Base-by-base conservation (phyloP, 2,329 filamentous ascomycete genomes). In the Gliomastix tumulicola region DNA sequence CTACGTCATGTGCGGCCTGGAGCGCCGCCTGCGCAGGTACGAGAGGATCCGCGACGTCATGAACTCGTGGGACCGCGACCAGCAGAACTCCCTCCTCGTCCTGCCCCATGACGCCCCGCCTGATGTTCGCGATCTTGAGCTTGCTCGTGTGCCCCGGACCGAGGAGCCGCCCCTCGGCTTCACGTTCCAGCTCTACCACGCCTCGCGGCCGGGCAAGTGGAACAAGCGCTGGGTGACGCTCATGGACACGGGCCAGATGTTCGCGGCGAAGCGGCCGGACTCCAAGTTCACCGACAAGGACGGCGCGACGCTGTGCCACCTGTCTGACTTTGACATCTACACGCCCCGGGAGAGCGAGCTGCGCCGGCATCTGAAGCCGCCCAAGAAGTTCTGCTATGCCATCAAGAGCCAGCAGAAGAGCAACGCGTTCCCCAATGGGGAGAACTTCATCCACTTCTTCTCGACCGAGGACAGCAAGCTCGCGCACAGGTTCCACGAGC, bases 281-380 rank as follows among this genome's bases (percentile, higher is more conserved):
- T 68, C 78, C 11, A 72, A 69, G 39, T 55, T 67, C 5, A 62
- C 65, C 2, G 76, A 81, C 33, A 86, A 88, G 55, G 83, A 89
- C 36, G 66, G 72, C 21, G 62, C 70, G 11, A 82, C 76, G 42
- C 67, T 95, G 22, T 95, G 87, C 56, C 88, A 94, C 59, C 59
- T 97, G 33, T 88, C 86, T 3, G 89, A 96, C 59, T 96, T 90
- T 56, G 90, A 97, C 53, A 84, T 96, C 34, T 96, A 96, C 61
- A 76, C 71, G 2, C 84, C 87, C 3, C 87, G 79, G 6, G 69
- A 76, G 35, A 73, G 76, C 31, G 79, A 87, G 46, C 62, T 79
- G 44, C 69, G 76, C 25, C 84, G 82, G 50, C 73, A 77, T 44
- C 70, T 96, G 36, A 88, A 83, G 49, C 83, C 88, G 1, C 90